Percentiles rank a stretch among this genome's conserved stretches.
Conservation (phyloP, 768 basidiomycete species). For the Austroboletus eburneus region DNA sequence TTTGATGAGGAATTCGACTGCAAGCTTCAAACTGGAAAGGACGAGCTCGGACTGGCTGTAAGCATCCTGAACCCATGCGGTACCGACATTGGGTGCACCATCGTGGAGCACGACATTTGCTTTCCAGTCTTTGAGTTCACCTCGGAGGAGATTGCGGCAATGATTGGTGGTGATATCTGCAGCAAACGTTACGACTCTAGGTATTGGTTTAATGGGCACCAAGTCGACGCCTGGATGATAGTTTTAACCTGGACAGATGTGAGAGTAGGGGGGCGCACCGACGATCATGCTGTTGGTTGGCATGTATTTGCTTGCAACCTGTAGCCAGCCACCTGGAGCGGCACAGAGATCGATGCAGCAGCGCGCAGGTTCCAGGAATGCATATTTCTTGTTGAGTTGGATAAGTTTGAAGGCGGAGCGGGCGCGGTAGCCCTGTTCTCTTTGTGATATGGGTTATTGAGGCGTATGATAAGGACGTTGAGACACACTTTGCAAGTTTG, state of each 20-base stretch:
- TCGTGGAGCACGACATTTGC: slow-evolving; percentile 98
- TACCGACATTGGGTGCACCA: slow-evolving; percentile 98
- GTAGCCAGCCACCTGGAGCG: slow-evolving; percentile 98
- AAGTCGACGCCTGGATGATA: slow-evolving; percentile 77
- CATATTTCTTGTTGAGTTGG: slow-evolving; percentile 97
- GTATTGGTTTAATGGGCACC: slow-evolving; percentile 94
- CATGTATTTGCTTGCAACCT: slow-evolving; percentile 98
- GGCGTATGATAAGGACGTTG: slow-evolving; percentile 1
- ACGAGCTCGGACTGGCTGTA: slow-evolving; percentile 97
- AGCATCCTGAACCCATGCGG: slow-evolving; percentile 98
- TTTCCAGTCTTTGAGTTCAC: slow-evolving; percentile 96
- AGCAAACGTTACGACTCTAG: slow-evolving; percentile 85
- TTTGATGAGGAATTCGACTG: slow-evolving; percentile 89
- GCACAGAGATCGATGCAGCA: slow-evolving; percentile 98
- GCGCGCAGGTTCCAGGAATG: slow-evolving; percentile 81
- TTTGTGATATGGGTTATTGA: slow-evolving; percentile 30
- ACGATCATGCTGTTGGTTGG: slow-evolving; percentile 88
- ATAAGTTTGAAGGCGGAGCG: slow-evolving; percentile 99
- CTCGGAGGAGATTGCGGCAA: slow-evolving; percentile 82
- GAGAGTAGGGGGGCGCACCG: slow-evolving; percentile 45
- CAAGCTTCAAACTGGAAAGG: slow-evolving; percentile 90
- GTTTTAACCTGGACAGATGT: slow-evolving; percentile 8
- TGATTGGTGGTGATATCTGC: slow-evolving; percentile 91
- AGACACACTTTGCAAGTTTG: slow-evolving; percentile 79
- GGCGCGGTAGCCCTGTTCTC: slow-evolving; percentile 98